Evolutionary conservation across 169 alveolate genomes (phyloP), one percentile per base, ranked within the genome.

Genomic region (Pseudocohnilembus persalinus): DNA sequence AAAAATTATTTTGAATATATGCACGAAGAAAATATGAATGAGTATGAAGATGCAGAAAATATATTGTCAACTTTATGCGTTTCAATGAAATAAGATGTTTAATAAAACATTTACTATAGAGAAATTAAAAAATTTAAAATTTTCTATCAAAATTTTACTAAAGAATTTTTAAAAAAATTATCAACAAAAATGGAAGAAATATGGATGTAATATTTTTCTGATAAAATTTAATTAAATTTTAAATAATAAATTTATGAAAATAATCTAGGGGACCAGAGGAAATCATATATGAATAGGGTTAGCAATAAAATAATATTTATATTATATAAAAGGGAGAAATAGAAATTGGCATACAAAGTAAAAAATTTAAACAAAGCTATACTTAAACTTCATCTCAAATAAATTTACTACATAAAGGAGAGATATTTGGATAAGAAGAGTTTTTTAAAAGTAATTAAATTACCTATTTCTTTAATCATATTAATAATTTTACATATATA

Each of bases 1-100:
- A 79, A 79, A 30, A 79, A 79, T 29, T 79, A 79, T 29, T 79
- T 79, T 27, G 84, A 79, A 79, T 79, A 79, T 79, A 34, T 79
- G 20, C 35, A 79, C 64, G 84, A 79, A n/a, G 84, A 79, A 79
- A 64, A 79, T 25, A 29, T 79, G 26, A 76, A 79, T 49, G 84
- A 79, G 0, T 49, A 79, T 30, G 31, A 79, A 79, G 74, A 34
- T 34, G 84, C 76, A 0, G 84, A 79, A 79, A 79, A 63, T 28
- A 79, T 79, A 35, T 49, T 79, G 15, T 49, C 34, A 16, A 35
- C 35, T 1, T 49, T 79, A 16, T 31, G 63, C 0, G 73, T 74
- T 6, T 49, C 76, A 49, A 33, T 79, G 27, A 79, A 79, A 30
- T 33, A 49, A 24, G 84, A 79, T 29, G 73, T 79, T 28, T 31